A percentile compares a stretch with the other conserved stretches of the same genome.
These are phyloP conservation scores for Fusarium sp. DNA, from an alignment of 2,329 filamentous ascomycete genomes.

Conservation along the genomic window DNA sequence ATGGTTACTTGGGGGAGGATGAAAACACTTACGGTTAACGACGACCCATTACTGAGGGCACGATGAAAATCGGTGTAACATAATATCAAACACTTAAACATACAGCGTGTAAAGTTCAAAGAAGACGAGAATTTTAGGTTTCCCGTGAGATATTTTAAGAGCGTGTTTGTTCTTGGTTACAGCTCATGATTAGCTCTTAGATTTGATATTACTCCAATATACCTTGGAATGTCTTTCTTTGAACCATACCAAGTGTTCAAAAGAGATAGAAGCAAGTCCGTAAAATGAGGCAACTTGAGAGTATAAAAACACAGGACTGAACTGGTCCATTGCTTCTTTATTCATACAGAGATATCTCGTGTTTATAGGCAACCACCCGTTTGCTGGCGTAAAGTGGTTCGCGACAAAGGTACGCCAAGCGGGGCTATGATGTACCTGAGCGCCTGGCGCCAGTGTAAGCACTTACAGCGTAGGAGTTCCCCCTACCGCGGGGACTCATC, in stretches of 20 bases:
- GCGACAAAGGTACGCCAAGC: not conserved
- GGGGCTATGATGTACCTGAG: not conserved
- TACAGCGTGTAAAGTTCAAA: not conserved
- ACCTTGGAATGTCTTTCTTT: not conserved
- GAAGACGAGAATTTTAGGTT: not conserved
- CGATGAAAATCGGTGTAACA: not conserved
- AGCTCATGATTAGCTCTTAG: not conserved
- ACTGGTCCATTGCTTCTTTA: not conserved
- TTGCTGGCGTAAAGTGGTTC: constrained; percentile 34
- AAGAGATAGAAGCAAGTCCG: no score
- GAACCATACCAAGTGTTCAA: no score
- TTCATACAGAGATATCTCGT: not conserved
- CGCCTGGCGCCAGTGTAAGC: no score
- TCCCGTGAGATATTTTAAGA: not conserved
- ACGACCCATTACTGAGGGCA: not conserved
- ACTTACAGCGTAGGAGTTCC: not conserved
- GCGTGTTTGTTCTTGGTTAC: not conserved
- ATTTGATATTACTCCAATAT: no score
- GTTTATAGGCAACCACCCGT: not conserved
- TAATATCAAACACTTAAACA: not conserved
- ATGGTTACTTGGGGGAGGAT: constrained; percentile 7
- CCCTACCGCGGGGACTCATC: not conserved
- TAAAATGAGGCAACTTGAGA: no score
- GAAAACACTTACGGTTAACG: constrained; percentile 1
- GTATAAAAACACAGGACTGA: not conserved